Percentiles rank a stretch among this genome's conserved stretches.
Conservation (phyloP, 2,329 filamentous ascomycete genomes). For the Calonectria leucothoes region DNA sequence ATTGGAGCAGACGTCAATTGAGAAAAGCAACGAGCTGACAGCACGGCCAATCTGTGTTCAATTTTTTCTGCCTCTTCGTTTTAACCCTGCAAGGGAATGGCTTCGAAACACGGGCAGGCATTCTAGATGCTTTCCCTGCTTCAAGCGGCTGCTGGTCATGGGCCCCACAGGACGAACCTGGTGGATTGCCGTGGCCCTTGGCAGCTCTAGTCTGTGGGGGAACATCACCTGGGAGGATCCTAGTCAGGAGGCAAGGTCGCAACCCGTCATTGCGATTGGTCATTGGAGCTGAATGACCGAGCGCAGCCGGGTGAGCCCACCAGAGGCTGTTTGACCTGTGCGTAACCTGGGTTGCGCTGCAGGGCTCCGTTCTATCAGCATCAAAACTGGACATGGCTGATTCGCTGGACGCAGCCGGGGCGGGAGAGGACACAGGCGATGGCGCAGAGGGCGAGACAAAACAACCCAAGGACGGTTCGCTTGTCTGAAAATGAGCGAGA, state of each 20-base stretch:
- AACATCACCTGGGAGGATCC: slow-evolving; percentile 29
- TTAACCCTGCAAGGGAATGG: slow-evolving; percentile 19
- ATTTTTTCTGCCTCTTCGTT: neutral
- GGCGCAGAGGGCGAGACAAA: neutral
- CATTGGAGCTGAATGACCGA: slow-evolving; percentile 7
- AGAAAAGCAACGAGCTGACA: slow-evolving; percentile 34
- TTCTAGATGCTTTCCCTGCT: slow-evolving; percentile 43
- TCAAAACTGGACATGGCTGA: slow-evolving; percentile 1
- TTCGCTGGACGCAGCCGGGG: neutral
- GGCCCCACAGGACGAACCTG: slow-evolving; percentile 28
- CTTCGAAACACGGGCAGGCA: slow-evolving; percentile 25
- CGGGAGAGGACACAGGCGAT: neutral
- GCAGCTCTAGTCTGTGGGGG: slow-evolving; percentile 11
- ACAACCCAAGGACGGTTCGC: neutral
- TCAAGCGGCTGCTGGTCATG: slow-evolving; percentile 27
- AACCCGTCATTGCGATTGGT: slow-evolving; percentile 9
- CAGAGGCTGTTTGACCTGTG: neutral
- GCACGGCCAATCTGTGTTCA: slow-evolving; percentile 7
- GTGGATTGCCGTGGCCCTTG: slow-evolving; percentile 22
- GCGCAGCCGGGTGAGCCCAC: slow-evolving; percentile 20
- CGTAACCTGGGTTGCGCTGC: neutral
- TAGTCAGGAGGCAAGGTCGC: slow-evolving; percentile 38
- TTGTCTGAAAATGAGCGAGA: neutral
- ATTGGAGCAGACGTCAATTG: neutral
- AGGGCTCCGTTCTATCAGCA: neutral